phyloP scores from a whole-genome alignment of 164 flowering plant genomes.

The Kingdonia uniflora region DNA sequence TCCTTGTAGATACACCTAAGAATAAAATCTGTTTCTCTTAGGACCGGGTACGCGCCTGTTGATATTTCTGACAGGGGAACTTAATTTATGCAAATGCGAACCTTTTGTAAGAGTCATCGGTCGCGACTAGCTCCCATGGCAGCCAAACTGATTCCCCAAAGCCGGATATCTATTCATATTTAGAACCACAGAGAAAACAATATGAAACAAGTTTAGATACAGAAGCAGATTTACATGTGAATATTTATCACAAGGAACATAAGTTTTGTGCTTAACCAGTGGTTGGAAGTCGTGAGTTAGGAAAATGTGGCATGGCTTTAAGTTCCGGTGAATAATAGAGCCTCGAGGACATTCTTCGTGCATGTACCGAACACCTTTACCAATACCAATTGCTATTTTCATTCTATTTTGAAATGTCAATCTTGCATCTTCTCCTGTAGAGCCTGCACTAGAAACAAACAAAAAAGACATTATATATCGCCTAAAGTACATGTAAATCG shows the following conservation, averaged over 20 bases:
- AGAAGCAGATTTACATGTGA: no score
- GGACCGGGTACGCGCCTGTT: no score
- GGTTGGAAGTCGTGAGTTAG: slow-evolving; percentile 20
- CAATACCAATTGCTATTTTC: slow-evolving; percentile 25
- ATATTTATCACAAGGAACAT: no score
- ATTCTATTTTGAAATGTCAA: slow-evolving; percentile 19
- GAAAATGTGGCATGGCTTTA: slow-evolving; percentile 18
- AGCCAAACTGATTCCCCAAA: slow-evolving; percentile 33
- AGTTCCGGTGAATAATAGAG: slow-evolving; percentile 25
- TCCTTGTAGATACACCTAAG: slow-evolving; percentile 14
- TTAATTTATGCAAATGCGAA: slow-evolving; percentile 1
- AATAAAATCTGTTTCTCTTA: no score
- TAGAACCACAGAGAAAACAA: no score
- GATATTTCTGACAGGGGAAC: no score
- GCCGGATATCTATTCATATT: slow-evolving; percentile 25
- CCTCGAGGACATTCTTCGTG: slow-evolving; percentile 38
- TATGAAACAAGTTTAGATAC: no score
- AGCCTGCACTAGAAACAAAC: slow-evolving; percentile 7
- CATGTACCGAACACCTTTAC: slow-evolving; percentile 28
- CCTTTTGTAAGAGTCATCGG: slow-evolving; percentile 12
- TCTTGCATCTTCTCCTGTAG: slow-evolving; percentile 4
- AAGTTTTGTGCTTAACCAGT: slow-evolving; percentile 15
- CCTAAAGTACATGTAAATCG: no score
- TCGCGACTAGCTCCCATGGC: slow-evolving; percentile 12
- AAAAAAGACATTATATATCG: background rate